Evolutionary conservation across 1,284 basidiomycete genomes (phyloP).

Genomic region (Hypsizygus ulmarius): DNA sequence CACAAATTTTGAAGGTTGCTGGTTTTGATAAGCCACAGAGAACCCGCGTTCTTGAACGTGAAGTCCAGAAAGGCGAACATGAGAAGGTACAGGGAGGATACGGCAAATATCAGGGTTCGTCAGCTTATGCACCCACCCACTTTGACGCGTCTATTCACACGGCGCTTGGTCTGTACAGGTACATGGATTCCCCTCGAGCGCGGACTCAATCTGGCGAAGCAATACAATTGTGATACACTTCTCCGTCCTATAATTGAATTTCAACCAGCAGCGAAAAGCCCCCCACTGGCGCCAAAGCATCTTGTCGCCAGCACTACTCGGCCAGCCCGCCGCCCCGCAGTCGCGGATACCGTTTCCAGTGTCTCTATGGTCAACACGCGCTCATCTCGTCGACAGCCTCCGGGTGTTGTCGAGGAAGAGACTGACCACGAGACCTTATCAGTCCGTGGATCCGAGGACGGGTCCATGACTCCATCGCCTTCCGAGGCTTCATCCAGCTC

Average conservation of each 20-base stretch:
- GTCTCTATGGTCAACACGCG: constrained; percentile 46
- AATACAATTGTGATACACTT: constrained; percentile 88
- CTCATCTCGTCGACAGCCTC: constrained; percentile 50
- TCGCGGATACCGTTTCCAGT: constrained; percentile 34
- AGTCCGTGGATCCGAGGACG: constrained; percentile 70
- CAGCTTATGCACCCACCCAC: background rate
- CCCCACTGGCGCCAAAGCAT: constrained; percentile 96
- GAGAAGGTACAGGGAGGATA: constrained; percentile 99
- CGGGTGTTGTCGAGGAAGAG: constrained; percentile 46
- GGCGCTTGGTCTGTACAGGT: constrained; percentile 48
- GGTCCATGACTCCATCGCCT: constrained; percentile 82
- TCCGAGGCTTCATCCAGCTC: constrained; percentile 85
- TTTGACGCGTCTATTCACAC: constrained; percentile 13
- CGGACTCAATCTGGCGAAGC: constrained; percentile 83
- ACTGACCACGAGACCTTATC: constrained; percentile 63
- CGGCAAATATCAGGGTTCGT: constrained; percentile 97
- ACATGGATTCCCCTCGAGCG: constrained; percentile 98
- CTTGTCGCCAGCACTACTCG: constrained; percentile 66
- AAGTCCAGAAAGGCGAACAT: constrained; percentile 98
- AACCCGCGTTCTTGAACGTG: constrained; percentile 94
- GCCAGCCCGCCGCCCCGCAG: constrained; percentile 50
- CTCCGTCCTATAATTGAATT: constrained; percentile 97
- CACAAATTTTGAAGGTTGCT: constrained; percentile 98
- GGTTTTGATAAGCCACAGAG: constrained; percentile 99
- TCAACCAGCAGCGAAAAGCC: constrained; percentile 87